These are phyloP conservation scores for Spinacia oleracea DNA, from an alignment of 179 eudicot genomes.

Conservation along the genomic window DNA sequence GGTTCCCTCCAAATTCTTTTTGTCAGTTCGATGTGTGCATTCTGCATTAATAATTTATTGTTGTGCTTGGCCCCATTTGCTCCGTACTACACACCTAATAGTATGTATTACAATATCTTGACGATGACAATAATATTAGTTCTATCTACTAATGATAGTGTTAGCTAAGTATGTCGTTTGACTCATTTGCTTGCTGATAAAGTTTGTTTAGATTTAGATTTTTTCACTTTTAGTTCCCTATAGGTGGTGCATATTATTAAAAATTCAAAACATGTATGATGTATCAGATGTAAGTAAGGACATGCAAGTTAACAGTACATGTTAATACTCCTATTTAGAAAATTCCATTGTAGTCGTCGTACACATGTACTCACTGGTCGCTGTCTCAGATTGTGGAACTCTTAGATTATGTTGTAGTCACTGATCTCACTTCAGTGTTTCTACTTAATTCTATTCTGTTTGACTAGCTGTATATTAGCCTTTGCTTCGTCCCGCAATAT, in stretches of 20 bases:
- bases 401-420: constrained; percentile 2
- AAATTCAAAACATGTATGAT: background rate
- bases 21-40: background rate
- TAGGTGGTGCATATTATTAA: background rate
- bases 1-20: background rate
- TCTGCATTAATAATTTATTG: background rate
- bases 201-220: background rate
- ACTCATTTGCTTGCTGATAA: background rate
- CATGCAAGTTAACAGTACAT: background rate
- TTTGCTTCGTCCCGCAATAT: background rate
- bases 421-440: background rate
- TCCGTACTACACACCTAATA: background rate
- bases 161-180: background rate
- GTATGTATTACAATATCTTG: background rate
- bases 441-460: background rate
- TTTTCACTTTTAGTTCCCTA: background rate
- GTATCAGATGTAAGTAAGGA: no score
- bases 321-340: background rate
- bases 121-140: background rate
- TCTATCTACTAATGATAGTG: background rate
- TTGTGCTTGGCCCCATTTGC: background rate
- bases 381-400: background rate
- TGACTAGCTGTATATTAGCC: background rate
- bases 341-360: background rate
- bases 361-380: no score